These are phyloP conservation scores for Pythium myriotylum DNA, from an alignment of 352 stramenopile genomes.

Conservation along the genomic window DNA sequence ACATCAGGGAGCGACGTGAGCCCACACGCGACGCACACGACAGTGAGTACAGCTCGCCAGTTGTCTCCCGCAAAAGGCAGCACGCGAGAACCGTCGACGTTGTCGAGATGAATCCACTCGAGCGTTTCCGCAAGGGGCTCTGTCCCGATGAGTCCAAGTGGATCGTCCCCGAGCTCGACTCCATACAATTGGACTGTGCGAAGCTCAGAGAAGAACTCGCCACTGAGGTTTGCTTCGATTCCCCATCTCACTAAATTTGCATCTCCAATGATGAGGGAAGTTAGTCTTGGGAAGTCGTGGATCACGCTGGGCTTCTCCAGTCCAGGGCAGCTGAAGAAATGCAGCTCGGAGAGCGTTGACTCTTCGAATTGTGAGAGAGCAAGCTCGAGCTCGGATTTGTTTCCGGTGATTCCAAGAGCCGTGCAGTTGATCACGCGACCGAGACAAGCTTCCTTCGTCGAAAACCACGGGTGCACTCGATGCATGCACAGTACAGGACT, in stretches of 20 bases:
- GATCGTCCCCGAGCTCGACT: neutral
- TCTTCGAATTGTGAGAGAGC: neutral
- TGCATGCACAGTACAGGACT: neutral
- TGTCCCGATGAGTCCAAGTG: neutral
- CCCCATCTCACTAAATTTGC: conserved; percentile 1
- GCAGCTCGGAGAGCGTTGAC: conserved; percentile 3
- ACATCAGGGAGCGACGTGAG: neutral
- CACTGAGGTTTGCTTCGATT: neutral
- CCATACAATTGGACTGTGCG: conserved; percentile 1
- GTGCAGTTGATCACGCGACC: conserved; percentile 13
- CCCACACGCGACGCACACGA: conserved; percentile 1
- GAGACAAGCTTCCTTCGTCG: conserved; percentile 13
- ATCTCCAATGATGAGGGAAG: neutral
- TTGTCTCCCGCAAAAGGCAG: neutral
- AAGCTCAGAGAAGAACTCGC: neutral
- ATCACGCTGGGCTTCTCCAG: conserved; percentile 2
- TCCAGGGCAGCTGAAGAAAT: conserved; percentile 4
- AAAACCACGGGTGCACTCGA: conserved; percentile 22
- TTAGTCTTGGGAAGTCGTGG: neutral
- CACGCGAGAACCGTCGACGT: neutral
- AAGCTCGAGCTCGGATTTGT: neutral
- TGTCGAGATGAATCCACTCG: conserved; percentile 19
- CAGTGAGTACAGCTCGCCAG: conserved; percentile 19
- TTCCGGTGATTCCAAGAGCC: neutral
- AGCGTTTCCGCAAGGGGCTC: neutral